phyloP scores from a whole-genome alignment of 23 red algal species.

The Gracilaria vermiculophylla region DNA sequence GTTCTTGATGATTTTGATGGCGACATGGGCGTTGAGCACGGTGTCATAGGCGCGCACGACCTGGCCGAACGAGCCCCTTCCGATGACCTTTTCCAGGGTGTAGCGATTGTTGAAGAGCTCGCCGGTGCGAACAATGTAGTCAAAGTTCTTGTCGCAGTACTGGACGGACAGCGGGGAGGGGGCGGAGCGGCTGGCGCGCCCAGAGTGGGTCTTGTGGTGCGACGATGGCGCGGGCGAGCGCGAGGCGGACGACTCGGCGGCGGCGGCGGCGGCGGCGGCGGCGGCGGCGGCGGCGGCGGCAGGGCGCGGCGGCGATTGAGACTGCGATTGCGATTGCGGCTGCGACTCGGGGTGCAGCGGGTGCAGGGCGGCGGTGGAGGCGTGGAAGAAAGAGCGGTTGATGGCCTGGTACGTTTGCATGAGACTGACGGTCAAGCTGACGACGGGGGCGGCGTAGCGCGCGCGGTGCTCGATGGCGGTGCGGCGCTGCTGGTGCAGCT shows the following conservation, averaged over 20 bases:
- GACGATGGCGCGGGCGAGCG: background rate
- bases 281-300: background rate
- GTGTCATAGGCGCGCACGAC: constrained; percentile 88
- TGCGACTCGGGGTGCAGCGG: no score
- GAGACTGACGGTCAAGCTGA: constrained; percentile 20
- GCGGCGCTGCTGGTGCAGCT: background rate
- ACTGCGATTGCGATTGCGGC: background rate
- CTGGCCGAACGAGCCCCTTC: constrained; percentile 85
- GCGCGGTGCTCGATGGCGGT: background rate
- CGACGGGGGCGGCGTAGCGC: background rate
- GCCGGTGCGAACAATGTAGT: constrained; percentile 83
- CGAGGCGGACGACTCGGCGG: background rate
- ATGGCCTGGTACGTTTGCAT: constrained; percentile 68
- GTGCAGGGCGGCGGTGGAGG: background rate
- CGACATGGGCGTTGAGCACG: constrained; percentile 58
- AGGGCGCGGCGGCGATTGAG: background rate
- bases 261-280: background rate
- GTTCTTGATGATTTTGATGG: constrained; percentile 97
- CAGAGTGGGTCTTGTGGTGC: no score
- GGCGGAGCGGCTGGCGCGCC: background rate
- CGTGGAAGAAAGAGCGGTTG: constrained; percentile 44
- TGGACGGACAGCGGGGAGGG: constrained; percentile 51
- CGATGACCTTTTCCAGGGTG: constrained; percentile 81
- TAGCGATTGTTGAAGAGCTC: constrained; percentile 78
- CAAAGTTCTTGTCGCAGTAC: constrained; percentile 81